A percentile compares a stretch with the other conserved stretches of the same genome.
Conservation (phyloP, 2,329 filamentous ascomycete genomes). For the Paecilomyces fulvus region DNA sequence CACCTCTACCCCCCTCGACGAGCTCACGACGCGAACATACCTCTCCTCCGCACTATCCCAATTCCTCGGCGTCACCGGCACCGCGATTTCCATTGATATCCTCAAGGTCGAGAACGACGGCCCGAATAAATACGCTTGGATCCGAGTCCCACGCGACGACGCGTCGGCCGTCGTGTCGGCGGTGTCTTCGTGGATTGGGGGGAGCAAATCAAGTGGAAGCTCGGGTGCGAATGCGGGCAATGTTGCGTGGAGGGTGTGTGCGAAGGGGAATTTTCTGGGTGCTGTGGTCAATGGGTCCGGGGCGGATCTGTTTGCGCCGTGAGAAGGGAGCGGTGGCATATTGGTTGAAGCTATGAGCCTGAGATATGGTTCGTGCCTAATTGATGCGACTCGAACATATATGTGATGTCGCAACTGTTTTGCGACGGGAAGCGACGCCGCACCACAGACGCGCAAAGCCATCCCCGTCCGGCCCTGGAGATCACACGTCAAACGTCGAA, state of each 20-base stretch:
- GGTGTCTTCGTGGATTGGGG: slow-evolving; percentile 39
- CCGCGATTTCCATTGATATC: slow-evolving; percentile 40
- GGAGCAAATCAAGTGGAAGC: slow-evolving; percentile 7
- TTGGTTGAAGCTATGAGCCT: not conserved
- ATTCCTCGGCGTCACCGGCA: slow-evolving; percentile 40
- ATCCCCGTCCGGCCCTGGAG: too few relatives aligned
- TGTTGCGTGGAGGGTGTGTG: slow-evolving; percentile 31
- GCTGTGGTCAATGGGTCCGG: slow-evolving; percentile 27
- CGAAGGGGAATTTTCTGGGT: slow-evolving; percentile 29
- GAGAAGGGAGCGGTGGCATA: slow-evolving; percentile 4
- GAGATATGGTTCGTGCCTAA: not conserved
- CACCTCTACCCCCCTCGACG: slow-evolving; percentile 24
- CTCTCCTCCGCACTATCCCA: slow-evolving; percentile 39
- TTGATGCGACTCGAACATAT: not conserved
- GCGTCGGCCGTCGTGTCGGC: slow-evolving; percentile 34
- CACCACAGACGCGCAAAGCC: too few relatives aligned
- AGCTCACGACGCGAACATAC: slow-evolving; percentile 39
- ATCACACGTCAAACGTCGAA: too few relatives aligned
- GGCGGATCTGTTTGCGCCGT: slow-evolving; percentile 24
- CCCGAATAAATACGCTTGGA: slow-evolving; percentile 24
- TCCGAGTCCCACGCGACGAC: slow-evolving; percentile 39
- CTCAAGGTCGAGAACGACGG: slow-evolving; percentile 25
- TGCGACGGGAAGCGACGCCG: not conserved
- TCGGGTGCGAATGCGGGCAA: slow-evolving; percentile 5
- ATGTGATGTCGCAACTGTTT: not conserved